A percentile compares a stretch with the other conserved stretches of the same genome.
phyloP scores from a whole-genome alignment of 768 basidiomycete species.

The Boletus sensibilis region DNA sequence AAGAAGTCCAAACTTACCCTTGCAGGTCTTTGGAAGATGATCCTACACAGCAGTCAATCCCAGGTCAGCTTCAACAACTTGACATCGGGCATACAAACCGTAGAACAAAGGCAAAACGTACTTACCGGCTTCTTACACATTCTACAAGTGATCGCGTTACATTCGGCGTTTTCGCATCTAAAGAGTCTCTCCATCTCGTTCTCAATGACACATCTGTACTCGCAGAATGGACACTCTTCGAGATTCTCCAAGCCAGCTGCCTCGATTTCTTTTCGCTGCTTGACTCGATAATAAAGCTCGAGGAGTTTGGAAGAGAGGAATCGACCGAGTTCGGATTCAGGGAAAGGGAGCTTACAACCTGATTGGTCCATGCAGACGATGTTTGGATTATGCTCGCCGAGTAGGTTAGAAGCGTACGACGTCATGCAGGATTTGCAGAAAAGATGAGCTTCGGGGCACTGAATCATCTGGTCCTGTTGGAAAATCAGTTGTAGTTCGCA shows the following conservation, averaged over 20 bases:
- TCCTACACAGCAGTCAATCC: conserved; percentile 43
- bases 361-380: conserved; percentile 84
- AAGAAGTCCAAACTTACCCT: conserved; percentile 44
- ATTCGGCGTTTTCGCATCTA: conserved; percentile 58
- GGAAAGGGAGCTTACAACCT: conserved; percentile 67
- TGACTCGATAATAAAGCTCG: conserved; percentile 68
- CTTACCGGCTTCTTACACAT: conserved; percentile 70
- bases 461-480: conserved; percentile 74
- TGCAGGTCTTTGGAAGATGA: conserved; percentile 78
- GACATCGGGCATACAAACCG: not conserved
- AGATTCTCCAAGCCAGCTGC: conserved; percentile 75
- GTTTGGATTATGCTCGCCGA: conserved; percentile 60
- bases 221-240: conserved; percentile 91
- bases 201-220: conserved; percentile 80
- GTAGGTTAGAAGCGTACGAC: conserved; percentile 61
- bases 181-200: conserved; percentile 61
- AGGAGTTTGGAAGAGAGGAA: conserved; percentile 67
- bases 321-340: conserved; percentile 64
- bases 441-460: conserved; percentile 86
- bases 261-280: conserved; percentile 76
- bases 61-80: not conserved
- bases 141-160: conserved; percentile 75
- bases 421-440: conserved; percentile 78
- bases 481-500: not conserved
- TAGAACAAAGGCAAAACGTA: conserved; percentile 3